Percentiles rank a stretch among this genome's conserved stretches.
Evolutionary conservation across 495 filamentous ascomycete species (phyloP).

Genomic region (Aspergillus haitiensis): DNA sequence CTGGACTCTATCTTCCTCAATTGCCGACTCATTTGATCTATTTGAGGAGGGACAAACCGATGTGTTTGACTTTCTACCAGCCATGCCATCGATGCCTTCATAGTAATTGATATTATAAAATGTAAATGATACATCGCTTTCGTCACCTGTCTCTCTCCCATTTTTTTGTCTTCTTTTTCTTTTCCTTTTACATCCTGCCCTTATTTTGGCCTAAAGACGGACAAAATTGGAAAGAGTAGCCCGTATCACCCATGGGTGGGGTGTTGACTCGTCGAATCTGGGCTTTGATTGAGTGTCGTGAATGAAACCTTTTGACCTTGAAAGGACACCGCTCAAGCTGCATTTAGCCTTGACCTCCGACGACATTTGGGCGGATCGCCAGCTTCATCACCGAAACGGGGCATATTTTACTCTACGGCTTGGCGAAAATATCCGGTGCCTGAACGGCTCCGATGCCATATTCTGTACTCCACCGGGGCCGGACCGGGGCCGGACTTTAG

Average conservation of each 20-base stretch:
- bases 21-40: conserved; percentile 47
- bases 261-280: background rate
- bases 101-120: conserved; percentile 8
- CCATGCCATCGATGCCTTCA: conserved; percentile 42
- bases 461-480: conserved; percentile 27
- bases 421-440: conserved; percentile 24
- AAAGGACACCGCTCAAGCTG: background rate
- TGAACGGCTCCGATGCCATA: conserved; percentile 27
- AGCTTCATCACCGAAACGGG: background rate
- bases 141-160: too few species aligned
- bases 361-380: background rate
- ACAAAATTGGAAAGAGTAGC: background rate
- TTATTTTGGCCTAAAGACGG: background rate
- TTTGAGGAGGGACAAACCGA: conserved; percentile 49
- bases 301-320: background rate
- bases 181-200: background rate
- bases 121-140: too few species aligned
- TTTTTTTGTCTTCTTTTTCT: too few species aligned
- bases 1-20: conserved; percentile 45
- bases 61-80: conserved; percentile 46
- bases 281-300: background rate
- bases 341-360: background rate
- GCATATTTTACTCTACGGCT: background rate
- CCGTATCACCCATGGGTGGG: background rate
- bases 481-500: conserved; percentile 29